Conservation (phyloP, 257 asterid species). For the Lavandula angustifolia region DNA sequence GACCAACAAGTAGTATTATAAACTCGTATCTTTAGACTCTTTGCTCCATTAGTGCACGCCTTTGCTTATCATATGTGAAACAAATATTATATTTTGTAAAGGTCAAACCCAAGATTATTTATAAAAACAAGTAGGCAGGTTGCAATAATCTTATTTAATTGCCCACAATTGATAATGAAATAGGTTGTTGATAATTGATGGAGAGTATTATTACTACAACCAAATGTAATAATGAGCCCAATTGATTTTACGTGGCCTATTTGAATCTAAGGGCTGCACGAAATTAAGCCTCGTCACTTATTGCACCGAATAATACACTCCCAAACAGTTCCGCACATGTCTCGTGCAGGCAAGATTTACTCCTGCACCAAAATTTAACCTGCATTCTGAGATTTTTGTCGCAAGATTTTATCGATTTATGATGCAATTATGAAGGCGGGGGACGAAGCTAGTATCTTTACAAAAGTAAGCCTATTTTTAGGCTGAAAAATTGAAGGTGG, state of each 20-base stretch:
- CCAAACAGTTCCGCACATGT: slow-evolving; percentile 8
- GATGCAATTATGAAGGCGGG: slow-evolving; percentile 9
- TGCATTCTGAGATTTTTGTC: slow-evolving; percentile 5
- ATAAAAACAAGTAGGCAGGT: not conserved
- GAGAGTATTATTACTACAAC: not conserved
- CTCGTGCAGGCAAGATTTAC: not conserved
- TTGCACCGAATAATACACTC: slow-evolving; percentile 5
- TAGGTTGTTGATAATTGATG: slow-evolving; percentile 1
- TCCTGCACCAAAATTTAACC: slow-evolving; percentile 22
- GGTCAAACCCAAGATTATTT: not conserved
- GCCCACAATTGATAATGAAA: not conserved
- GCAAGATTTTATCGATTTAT: not conserved
- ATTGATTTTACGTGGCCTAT: no score
- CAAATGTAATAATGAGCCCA: not conserved
- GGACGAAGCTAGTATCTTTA: not conserved
- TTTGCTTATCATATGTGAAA: not conserved
- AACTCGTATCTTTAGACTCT: not conserved
- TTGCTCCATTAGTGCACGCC: not conserved
- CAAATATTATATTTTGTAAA: not conserved
- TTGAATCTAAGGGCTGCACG: slow-evolving; percentile 8
- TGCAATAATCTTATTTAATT: not conserved
- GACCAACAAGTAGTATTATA: no score
- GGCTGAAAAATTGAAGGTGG: not conserved
- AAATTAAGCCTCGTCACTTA: slow-evolving; percentile 1
- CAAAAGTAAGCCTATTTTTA: not conserved